A percentile compares a stretch with the other conserved stretches of the same genome.
Conservation (phyloP, 2,329 filamentous ascomycete species). For the Colletotrichum spinosum region DNA sequence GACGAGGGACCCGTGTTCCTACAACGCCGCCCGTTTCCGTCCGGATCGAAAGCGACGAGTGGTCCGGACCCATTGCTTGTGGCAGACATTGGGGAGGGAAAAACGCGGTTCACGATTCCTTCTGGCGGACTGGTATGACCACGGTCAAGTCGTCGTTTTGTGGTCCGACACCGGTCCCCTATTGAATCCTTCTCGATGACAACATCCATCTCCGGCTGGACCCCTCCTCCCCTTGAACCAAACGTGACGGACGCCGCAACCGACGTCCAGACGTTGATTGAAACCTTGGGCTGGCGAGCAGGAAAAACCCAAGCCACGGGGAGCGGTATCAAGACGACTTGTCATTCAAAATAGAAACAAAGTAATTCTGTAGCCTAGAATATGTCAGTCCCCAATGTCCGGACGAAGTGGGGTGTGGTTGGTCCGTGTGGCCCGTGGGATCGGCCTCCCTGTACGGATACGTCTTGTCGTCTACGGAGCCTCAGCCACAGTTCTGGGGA, state of each 20-base stretch:
- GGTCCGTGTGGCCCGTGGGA: conserved; percentile 26
- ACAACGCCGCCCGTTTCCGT: background rate
- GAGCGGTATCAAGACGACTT: conserved; percentile 4
- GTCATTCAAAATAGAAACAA: conserved; percentile 29
- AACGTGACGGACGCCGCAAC: too few relatives aligned
- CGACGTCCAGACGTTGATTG: background rate
- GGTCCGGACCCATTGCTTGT: background rate
- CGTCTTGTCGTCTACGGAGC: conserved; percentile 15
- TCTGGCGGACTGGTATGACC: conserved; percentile 1
- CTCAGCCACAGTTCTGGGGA: conserved; percentile 32
- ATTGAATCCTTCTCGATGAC: conserved; percentile 17
- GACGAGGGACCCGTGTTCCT: background rate
- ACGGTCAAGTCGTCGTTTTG: conserved; percentile 4
- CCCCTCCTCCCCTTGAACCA: too few relatives aligned
- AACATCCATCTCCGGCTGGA: conserved; percentile 1
- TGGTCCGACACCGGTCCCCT: background rate
- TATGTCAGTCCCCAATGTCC: conserved; percentile 24
- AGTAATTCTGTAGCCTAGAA: conserved; percentile 33
- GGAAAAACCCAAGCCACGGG: background rate
- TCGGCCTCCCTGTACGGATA: conserved; percentile 29
- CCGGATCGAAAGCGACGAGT: background rate
- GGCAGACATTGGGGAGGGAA: background rate
- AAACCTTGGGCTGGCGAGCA: background rate
- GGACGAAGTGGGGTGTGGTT: conserved; percentile 23
- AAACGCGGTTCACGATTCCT: background rate